Conservation (phyloP, 768 basidiomycete species). For the Leucosporidium yakuticum region DNA sequence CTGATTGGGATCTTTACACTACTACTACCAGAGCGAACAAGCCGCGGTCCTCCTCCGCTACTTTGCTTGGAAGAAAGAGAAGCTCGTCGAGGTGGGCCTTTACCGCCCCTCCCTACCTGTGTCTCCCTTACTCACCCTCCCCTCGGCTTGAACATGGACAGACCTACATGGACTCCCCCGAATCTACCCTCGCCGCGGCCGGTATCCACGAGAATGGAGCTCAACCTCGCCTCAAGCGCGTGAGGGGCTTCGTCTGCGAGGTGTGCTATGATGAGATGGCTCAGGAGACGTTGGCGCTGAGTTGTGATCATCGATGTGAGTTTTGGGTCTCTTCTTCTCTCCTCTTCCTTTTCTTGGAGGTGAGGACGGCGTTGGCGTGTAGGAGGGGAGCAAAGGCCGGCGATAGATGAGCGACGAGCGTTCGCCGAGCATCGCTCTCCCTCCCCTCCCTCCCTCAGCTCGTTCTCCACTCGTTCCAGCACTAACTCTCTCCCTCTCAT, state of each 20-base stretch:
- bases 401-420: background rate
- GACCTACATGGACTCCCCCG: constrained; percentile 81
- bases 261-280: constrained; percentile 80
- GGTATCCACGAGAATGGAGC: constrained; percentile 52
- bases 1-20: background rate
- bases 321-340: constrained; percentile 51
- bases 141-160: constrained; percentile 3
- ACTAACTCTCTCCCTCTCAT: constrained; percentile 55
- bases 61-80: constrained; percentile 92
- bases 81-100: constrained; percentile 68
- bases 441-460: too few relatives aligned
- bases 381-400: background rate
- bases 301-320: constrained; percentile 82
- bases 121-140: background rate
- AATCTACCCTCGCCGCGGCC: constrained; percentile 63
- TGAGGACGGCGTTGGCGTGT: too few relatives aligned
- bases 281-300: constrained; percentile 59
- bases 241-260: constrained; percentile 68
- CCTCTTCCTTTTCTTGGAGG: too few relatives aligned
- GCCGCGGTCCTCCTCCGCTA: constrained; percentile 74
- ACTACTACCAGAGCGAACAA: constrained; percentile 52
- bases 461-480: constrained; percentile 47
- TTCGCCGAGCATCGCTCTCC: background rate
- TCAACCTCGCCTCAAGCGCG: constrained; percentile 43
- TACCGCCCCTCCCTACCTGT: background rate